These are phyloP conservation scores for Aschersonia sp. DNA, from an alignment of 2,329 filamentous ascomycete genomes.

Conservation along the genomic window DNA sequence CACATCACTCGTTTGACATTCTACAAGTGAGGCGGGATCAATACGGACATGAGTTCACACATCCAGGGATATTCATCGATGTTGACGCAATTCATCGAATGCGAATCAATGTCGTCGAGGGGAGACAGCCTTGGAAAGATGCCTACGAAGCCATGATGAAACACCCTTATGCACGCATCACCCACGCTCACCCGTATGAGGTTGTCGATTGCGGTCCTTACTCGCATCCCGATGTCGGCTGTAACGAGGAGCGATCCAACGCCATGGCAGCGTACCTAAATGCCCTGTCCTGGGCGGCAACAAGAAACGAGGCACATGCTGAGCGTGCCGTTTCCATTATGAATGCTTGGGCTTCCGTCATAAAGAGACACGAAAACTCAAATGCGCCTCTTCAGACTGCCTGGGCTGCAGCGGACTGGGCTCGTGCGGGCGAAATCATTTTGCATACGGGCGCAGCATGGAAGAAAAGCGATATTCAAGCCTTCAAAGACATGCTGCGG, in stretches of 20 bases:
- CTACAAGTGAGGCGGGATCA: too few relatives aligned
- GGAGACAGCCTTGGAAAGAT: neutral
- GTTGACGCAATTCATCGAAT: neutral
- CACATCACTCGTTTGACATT: too few relatives aligned
- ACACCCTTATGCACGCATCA: neutral
- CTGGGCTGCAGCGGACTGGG: constrained; percentile 12
- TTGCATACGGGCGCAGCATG: constrained; percentile 12
- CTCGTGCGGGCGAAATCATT: constrained; percentile 12
- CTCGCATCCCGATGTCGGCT: constrained; percentile 8
- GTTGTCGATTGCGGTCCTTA: neutral
- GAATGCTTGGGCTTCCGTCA: constrained; percentile 10
- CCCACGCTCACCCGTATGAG: neutral
- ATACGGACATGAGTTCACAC: neutral
- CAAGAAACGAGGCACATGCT: constrained; percentile 7
- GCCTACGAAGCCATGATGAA: neutral
- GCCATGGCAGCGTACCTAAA: constrained; percentile 12
- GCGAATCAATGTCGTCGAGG: neutral
- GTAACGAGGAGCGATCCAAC: constrained; percentile 10
- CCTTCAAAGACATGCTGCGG: constrained; percentile 10
- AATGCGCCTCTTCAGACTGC: constrained; percentile 13
- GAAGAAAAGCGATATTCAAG: constrained; percentile 5
- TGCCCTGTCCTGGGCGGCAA: constrained; percentile 11
- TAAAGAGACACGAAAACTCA: constrained; percentile 10
- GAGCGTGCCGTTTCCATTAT: constrained; percentile 11
- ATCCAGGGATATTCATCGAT: neutral